Evolutionary conservation across 1,139 yeast genomes (phyloP), one percentile per base, ranked within the genome.

Genomic region (Magnusiomyces suaveolens): DNA sequence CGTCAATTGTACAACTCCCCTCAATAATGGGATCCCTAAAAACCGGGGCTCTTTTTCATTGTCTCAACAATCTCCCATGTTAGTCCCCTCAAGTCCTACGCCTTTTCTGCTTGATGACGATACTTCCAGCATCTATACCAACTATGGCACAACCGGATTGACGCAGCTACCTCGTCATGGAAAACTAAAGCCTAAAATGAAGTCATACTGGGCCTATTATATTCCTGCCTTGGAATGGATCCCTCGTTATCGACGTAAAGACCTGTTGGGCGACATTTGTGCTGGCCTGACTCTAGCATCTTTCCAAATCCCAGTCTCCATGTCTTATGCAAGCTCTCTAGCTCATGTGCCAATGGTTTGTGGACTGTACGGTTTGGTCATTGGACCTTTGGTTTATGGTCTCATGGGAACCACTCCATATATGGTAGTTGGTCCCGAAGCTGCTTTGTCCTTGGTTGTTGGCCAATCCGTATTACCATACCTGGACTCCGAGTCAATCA

Each of bases 371-470:
- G 90, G 95, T 0, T 74, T 90, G 54, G 90, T 89, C 0, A 72
- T 90, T 2, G 83, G 96, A 0, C 97, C 97, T 0, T 72, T 90
- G 51, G 76, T 92, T 2, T 92, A 92, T 66, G 76, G 87, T 53
- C 61, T 90, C 1, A 78, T 90, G 65, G 97, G 98, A 0, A 83
- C 96, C 25, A 96, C 89, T 1, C 97, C 97, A 0, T 95, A 86
- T 64, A 87, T 92, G 96, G 85, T 90, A 54, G 95, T 90, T 6
- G 97, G 97, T 0, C 98, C 98, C 0, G 98, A 92, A 66, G 94
- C 92, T 8, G 96, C 97, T 1, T 85, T 90, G 32, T 86, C 95
- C 1, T 75, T 92, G 66, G 84, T 92, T 46, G 87, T 92, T 1
- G 97, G 97, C 2, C 96, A 88, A 66, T 89, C 94, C 0, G 84